Base-by-base conservation (phyloP, 441 rosid genomes). In the Sinapis alba region DNA sequence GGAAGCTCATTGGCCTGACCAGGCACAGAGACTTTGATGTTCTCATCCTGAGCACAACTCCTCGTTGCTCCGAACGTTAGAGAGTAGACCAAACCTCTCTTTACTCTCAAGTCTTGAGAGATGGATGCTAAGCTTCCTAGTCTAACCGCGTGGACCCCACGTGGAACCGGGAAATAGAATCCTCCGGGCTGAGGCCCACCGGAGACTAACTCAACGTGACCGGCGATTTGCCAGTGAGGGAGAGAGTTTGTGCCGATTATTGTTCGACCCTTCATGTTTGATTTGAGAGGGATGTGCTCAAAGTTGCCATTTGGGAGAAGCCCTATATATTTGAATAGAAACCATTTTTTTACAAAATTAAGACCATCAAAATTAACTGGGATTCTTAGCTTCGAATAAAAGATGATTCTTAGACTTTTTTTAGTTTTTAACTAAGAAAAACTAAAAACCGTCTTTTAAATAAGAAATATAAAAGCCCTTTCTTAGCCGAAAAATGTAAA, bases 261-360 rank as follows among this genome's bases (percentile, higher is more conserved):
- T 60, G 83, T 82, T 58, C 89, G 85, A 28, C 88, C 86, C 50
- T 84, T 87, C 56, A 93, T 87, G 62, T 82, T 77, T 60, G 85
- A 68, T 53, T 85, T 83, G 30, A 80, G 79, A 9, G 98, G 98
- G 32, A 66, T 69, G 27, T 71, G 58, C 51, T 89, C 94, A 36
- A 93, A 93, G 85, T 88, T 65, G 3, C 97, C 97, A 78, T 93
- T 93, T 20, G 76, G 77, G 16, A 93, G 68, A 21, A 88, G 72
- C 13, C 85, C 98, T 92, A 24, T 5, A 23, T 21, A 54, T 11
- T n/a, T n/a, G 5, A 13, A 21, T 6, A 21, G 45, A 12, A 62
- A 20, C 26, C 41, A 72, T 0, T 38, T 2, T 9, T 6, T 65
- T 57, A 41, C 8, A 41, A 54, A 12, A 28, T n/a, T n/a, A n/a